Evolutionary conservation across 2,329 filamentous ascomycete genomes (phyloP).

Genomic region (Epichloe gansuensis): DNA sequence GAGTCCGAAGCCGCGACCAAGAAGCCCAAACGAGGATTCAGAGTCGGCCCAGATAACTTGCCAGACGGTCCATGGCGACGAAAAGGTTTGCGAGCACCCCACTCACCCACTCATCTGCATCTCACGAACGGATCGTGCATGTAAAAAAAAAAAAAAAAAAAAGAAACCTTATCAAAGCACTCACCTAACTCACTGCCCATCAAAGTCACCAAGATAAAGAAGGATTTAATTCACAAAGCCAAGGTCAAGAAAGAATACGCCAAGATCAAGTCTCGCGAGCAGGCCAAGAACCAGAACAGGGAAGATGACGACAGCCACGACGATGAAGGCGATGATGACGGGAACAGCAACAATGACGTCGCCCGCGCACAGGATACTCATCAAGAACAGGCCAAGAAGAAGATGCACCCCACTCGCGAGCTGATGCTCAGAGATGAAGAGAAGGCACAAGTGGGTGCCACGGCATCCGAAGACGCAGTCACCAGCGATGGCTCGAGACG

Average conservation of each 20-base stretch:
- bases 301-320: constrained; percentile 12
- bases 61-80: constrained; percentile 81
- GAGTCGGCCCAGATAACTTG: constrained; percentile 77
- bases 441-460: constrained; percentile 20
- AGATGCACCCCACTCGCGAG: constrained; percentile 26
- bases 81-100: constrained; percentile 39
- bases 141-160: not conserved
- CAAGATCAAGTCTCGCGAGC: constrained; percentile 57
- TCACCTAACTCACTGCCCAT: constrained; percentile 5
- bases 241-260: constrained; percentile 89
- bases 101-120: not conserved
- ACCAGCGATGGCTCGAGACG: constrained; percentile 21
- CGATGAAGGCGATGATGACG: constrained; percentile 2
- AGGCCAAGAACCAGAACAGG: constrained; percentile 14
- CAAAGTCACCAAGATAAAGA: constrained; percentile 72
- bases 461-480: constrained; percentile 2
- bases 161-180: too few relatives aligned
- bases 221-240: constrained; percentile 77
- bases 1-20: constrained; percentile 29
- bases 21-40: constrained; percentile 59
- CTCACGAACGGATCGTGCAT: not conserved
- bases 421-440: constrained; percentile 29
- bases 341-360: constrained; percentile 8
- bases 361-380: not conserved
- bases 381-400: constrained; percentile 11